These are phyloP conservation scores for Lycium ferocissimum DNA, from an alignment of 257 asterid genomes.

Conservation along the genomic window DNA sequence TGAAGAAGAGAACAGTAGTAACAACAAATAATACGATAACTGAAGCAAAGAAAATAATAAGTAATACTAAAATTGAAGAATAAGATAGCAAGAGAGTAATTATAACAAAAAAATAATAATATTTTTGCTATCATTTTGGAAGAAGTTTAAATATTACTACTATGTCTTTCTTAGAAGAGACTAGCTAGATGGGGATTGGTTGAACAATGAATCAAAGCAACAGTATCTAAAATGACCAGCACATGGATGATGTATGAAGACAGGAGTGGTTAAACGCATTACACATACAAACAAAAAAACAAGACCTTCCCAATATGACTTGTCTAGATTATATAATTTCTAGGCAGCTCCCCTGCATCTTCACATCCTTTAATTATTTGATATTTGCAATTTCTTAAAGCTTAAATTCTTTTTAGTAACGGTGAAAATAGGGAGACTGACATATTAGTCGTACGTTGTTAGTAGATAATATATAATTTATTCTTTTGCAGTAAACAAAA, in stretches of 20 bases:
- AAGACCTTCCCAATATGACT: background rate
- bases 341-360: background rate
- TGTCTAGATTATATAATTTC: background rate
- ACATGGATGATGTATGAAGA: slow-evolving; percentile 10
- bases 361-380: background rate
- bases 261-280: background rate
- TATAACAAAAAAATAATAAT: background rate
- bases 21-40: too few species aligned
- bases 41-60: too few species aligned
- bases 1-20: too few species aligned
- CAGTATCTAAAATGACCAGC: background rate
- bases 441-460: too few species aligned
- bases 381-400: background rate
- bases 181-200: background rate
- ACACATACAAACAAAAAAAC: slow-evolving; percentile 24
- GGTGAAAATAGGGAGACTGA: background rate
- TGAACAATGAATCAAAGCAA: background rate
- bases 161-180: background rate
- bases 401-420: background rate
- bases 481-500: background rate
- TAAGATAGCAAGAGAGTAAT: too few species aligned
- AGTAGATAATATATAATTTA: background rate
- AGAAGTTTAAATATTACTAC: background rate
- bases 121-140: background rate
- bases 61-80: too few species aligned